A percentile compares a stretch with the other conserved stretches of the same genome.
These are phyloP conservation scores for Diplodia seriata DNA, from an alignment of 2,329 filamentous ascomycete species.

Conservation along the genomic window DNA sequence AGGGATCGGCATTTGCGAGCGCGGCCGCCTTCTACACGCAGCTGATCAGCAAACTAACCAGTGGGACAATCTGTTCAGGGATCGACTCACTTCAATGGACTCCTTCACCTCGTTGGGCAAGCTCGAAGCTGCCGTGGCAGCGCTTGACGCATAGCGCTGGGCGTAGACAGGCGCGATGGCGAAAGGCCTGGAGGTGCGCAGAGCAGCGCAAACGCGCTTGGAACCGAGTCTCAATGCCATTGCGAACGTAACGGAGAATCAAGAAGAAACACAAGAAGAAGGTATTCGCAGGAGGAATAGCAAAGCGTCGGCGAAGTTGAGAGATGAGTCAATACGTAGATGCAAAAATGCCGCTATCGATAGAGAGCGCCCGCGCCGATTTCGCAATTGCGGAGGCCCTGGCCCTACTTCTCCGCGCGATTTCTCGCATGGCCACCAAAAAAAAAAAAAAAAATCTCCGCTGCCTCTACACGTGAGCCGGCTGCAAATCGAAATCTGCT, in stretches of 20 bases:
- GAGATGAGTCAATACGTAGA: slow-evolving; percentile 15
- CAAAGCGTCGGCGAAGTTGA: not conserved
- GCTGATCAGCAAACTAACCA: not conserved
- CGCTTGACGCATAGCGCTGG: slow-evolving; percentile 48
- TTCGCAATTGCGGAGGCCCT: slow-evolving; percentile 12
- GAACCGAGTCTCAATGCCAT: slow-evolving; percentile 30
- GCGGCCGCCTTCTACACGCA: slow-evolving; percentile 42
- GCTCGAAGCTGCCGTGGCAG: slow-evolving; percentile 49
- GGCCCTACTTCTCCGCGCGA: slow-evolving; percentile 7
- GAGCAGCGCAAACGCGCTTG: slow-evolving; percentile 35
- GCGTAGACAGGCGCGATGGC: slow-evolving; percentile 8
- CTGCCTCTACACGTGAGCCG: not conserved
- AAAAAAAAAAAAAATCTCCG: not conserved
- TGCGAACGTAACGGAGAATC: slow-evolving; percentile 8
- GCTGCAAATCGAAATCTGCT: not conserved
- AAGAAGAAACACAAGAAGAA: slow-evolving; percentile 2
- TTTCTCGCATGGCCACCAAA: not conserved
- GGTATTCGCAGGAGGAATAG: not conserved
- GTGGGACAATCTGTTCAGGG: not conserved
- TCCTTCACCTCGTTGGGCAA: slow-evolving; percentile 51
- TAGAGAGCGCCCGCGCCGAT: slow-evolving; percentile 17
- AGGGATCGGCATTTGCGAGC: slow-evolving; percentile 74
- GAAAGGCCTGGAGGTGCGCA: slow-evolving; percentile 33
- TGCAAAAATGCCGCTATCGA: slow-evolving; percentile 30
- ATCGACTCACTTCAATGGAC: slow-evolving; percentile 49